Conservation (phyloP, 73 alveolate genomes). For the Paramecium bursaria region DNA sequence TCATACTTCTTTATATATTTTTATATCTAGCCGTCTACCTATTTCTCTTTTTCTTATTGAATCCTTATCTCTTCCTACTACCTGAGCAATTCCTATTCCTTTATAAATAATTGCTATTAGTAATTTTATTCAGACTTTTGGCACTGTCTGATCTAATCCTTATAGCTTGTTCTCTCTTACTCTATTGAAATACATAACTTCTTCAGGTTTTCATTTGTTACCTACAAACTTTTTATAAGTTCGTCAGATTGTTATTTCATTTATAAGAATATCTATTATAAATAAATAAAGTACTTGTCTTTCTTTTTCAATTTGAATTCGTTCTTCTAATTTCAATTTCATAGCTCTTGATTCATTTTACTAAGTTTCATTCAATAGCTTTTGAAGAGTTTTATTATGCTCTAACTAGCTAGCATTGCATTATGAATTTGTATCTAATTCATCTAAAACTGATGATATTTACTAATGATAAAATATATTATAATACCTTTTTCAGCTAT, state of each 20-base stretch:
- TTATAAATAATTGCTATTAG: slow-evolving; percentile 1
- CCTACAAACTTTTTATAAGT: not conserved
- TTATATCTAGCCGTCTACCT: not conserved
- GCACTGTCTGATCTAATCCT: not conserved
- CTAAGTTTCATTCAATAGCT: slow-evolving; percentile 45
- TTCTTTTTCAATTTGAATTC: slow-evolving; percentile 28
- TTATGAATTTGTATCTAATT: slow-evolving; percentile 48
- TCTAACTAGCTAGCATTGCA: not conserved
- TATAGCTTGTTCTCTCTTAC: slow-evolving; percentile 21
- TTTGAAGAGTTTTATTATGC: slow-evolving; percentile 7
- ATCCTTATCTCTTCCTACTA: not conserved
- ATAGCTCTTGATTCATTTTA: slow-evolving; percentile 43
- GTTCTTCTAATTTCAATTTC: slow-evolving; percentile 32
- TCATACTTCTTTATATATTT: slow-evolving; percentile 27
- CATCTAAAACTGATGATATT: slow-evolving; percentile 32
- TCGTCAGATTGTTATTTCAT: not conserved
- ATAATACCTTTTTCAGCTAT: not conserved
- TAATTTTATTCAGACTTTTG: slow-evolving; percentile 6
- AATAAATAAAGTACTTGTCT: slow-evolving; percentile 1
- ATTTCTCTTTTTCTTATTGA: slow-evolving; percentile 28
- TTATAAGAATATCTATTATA: slow-evolving; percentile 7
- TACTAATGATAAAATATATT: not conserved
- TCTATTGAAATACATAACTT: not conserved
- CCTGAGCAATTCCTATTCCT: slow-evolving; percentile 24
- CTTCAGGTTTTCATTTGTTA: not conserved